Evolutionary conservation across 371 early-diverging fungal species (phyloP).

Genomic region (Umbelopsis sp.): DNA sequence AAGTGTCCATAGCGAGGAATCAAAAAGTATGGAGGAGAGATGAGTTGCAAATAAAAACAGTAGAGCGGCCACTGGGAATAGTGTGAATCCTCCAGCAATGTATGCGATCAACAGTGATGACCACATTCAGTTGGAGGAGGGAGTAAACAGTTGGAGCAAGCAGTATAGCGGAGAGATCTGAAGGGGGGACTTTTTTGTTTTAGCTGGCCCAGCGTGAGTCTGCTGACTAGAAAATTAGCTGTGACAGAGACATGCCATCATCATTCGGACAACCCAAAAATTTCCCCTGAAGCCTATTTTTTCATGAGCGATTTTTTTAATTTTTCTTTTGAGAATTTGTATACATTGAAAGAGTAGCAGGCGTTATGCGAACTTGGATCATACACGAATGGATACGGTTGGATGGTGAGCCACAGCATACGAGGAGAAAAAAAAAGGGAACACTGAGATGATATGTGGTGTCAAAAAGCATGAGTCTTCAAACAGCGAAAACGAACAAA

Average conservation of each 20-base stretch:
- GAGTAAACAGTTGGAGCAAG: neutral
- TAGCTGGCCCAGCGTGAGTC: neutral
- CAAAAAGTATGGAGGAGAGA: conserved; percentile 14
- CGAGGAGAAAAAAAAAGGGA: neutral
- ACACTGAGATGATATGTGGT: neutral
- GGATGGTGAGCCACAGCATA: neutral
- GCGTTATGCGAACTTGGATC: neutral
- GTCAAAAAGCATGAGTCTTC: too few relatives aligned
- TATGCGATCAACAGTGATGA: conserved; percentile 31
- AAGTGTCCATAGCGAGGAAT: conserved; percentile 17
- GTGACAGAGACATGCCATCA: too few relatives aligned
- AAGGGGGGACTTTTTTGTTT: too few relatives aligned
- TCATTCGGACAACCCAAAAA: too few relatives aligned
- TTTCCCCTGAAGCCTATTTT: too few relatives aligned
- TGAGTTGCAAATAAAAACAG: conserved; percentile 15
- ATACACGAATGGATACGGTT: neutral
- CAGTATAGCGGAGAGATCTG: too few relatives aligned
- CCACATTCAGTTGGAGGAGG: conserved; percentile 4
- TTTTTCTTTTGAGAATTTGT: neutral
- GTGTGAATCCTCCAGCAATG: conserved; percentile 48
- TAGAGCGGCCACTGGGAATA: conserved; percentile 41
- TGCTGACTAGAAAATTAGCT: neutral
- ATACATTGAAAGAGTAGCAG: neutral
- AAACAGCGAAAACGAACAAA: neutral
- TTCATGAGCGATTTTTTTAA: too few relatives aligned